phyloP scores from a whole-genome alignment of 164 flowering plant genomes.

The Sedum album region DNA sequence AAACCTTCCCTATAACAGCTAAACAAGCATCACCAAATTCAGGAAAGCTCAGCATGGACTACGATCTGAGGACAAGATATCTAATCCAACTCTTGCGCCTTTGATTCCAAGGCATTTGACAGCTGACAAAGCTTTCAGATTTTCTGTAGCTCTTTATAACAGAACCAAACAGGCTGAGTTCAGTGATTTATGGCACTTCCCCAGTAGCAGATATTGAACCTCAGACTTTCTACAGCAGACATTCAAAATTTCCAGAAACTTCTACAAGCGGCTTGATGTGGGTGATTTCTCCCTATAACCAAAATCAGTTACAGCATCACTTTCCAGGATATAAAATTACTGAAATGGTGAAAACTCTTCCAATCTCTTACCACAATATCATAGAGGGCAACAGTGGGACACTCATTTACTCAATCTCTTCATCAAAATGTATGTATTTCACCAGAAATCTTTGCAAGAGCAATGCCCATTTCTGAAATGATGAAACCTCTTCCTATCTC shows the following conservation, averaged over 20 bases:
- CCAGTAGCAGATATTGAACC: conserved; percentile 26
- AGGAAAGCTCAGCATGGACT: conserved; percentile 7
- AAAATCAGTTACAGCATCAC: too few relatives aligned
- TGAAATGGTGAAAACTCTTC: too few relatives aligned
- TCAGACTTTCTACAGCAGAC: too few relatives aligned
- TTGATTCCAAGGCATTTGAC: conserved; percentile 21
- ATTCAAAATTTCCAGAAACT: conserved; percentile 20
- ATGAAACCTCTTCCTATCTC: conserved; percentile 4
- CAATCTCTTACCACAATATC: too few relatives aligned
- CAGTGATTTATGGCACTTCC: conserved; percentile 30
- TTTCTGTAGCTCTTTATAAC: conserved; percentile 9
- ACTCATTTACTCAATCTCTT: too few relatives aligned
- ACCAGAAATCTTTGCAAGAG: conserved; percentile 11
- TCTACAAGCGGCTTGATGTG: too few relatives aligned
- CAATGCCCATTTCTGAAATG: background rate
- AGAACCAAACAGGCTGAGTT: conserved; percentile 20
- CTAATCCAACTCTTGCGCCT: conserved; percentile 5
- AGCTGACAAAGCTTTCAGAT: conserved; percentile 22
- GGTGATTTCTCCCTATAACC: too few relatives aligned
- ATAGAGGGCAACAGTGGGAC: too few relatives aligned
- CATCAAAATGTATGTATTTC: too few relatives aligned
- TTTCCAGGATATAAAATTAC: too few relatives aligned
- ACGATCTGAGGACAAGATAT: background rate
- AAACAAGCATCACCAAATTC: background rate
- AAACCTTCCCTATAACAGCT: background rate